Base-by-base conservation (phyloP, 192 early-diverging fungal species). In the Gaertneriomyces semiglobifer region DNA sequence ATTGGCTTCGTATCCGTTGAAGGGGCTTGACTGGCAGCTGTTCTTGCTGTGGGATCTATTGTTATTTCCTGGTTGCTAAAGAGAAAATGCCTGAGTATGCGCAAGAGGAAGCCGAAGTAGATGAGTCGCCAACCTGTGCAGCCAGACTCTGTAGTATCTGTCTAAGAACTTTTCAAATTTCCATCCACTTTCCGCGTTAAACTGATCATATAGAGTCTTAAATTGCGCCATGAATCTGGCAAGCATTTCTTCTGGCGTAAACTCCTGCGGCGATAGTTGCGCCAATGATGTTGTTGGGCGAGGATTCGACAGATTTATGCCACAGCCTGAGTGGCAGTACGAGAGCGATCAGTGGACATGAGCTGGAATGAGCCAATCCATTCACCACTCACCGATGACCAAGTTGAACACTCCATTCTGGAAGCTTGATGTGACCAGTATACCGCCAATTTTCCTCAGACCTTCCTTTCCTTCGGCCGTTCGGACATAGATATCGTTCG, bases 401-500 rank as follows among this genome's bases (percentile, higher is more conserved):
- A 99, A 62, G 44, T 84, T 72, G 62, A 95, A 97, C 68, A 85
- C 84, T 48, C 85, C 81, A 25, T 77, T 67, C 54, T 79, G 69
- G 76, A 84, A 93, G 52, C 86, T 88, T 2, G 90, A 93, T 66
- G 88, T 92, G 43, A 96, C 90, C 41, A 99, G 74, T 4, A 97
- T 84, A 3, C 96, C 95, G 60, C 96, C 91, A 51, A 98, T 88
- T 78, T 95, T 94, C 60, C 65, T 72, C 62, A 76, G 53, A 16
- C 58, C 58, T 1, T 63, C 68, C n/a, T 45, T 48, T 41, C 63
- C 77, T 9, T 58, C 41, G 20, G 14, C 65, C 43, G 52, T 44
- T 33, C 64, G 51, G 4, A 83, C 90, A 74, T 99, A 99, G 18
- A 99, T 82, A 68, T 99, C 96, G 68, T 99, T 99, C 50, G 96